These are phyloP conservation scores for Dactylonectria macrodidyma DNA, from an alignment of 2,329 filamentous ascomycete species.

Conservation along the genomic window DNA sequence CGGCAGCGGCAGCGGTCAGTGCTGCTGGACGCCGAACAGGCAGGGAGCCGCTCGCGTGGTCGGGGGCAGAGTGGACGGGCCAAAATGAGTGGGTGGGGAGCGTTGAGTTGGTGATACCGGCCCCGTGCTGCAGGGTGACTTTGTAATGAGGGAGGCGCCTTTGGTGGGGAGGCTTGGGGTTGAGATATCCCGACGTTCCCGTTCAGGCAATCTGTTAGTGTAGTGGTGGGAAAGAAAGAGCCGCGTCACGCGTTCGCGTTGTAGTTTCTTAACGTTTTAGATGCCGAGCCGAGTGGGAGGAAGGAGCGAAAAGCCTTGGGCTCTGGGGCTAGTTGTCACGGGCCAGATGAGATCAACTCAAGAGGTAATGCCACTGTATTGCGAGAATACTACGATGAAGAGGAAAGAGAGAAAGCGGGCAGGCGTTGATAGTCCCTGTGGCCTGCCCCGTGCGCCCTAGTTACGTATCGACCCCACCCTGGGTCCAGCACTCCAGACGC, in stretches of 20 bases:
- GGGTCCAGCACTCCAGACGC: too few relatives aligned
- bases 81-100: constrained; percentile 11
- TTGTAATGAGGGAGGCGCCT: neutral
- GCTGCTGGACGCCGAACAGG: constrained; percentile 25
- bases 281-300: too few relatives aligned
- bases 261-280: neutral
- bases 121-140: constrained; percentile 15
- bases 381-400: too few relatives aligned
- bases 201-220: constrained; percentile 18
- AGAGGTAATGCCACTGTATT: too few relatives aligned
- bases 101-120: constrained; percentile 19
- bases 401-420: too few relatives aligned
- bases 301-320: too few relatives aligned
- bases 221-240: constrained; percentile 36
- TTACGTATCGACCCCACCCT: too few relatives aligned
- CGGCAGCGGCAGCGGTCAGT: constrained; percentile 15
- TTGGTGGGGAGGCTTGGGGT: constrained; percentile 7
- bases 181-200: constrained; percentile 8
- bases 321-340: too few relatives aligned
- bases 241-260: constrained; percentile 39
- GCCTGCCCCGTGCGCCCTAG: too few relatives aligned
- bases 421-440: too few relatives aligned
- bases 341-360: too few relatives aligned
- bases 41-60: constrained; percentile 34
- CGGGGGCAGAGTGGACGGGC: constrained; percentile 25